phyloP scores from a whole-genome alignment of 75 land plant genomes.

The Selaginella tamariscina region DNA sequence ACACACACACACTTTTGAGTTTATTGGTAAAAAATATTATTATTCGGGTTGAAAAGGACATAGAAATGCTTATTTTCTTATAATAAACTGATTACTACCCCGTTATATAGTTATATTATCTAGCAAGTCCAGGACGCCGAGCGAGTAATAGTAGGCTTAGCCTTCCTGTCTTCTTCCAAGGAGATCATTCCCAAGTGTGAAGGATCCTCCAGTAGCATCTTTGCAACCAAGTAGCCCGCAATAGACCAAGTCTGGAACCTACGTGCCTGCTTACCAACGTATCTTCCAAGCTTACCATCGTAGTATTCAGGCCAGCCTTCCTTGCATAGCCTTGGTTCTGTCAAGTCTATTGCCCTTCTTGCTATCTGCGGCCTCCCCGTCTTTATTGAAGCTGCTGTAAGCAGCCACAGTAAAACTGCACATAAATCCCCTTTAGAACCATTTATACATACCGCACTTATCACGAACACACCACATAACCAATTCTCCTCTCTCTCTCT shows the following conservation, averaged over 20 bases:
- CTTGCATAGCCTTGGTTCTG: slow-evolving; percentile 29
- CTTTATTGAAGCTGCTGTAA: slow-evolving; percentile 48
- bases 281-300: too few species aligned
- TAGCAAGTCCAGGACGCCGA: slow-evolving; percentile 35
- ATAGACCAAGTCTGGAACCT: slow-evolving; percentile 31
- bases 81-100: too few species aligned
- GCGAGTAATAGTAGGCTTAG: slow-evolving; percentile 30
- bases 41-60: too few species aligned
- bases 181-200: slow-evolving; percentile 32
- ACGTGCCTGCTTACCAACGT: slow-evolving; percentile 24
- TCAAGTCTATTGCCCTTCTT: slow-evolving; percentile 34
- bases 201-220: slow-evolving; percentile 29
- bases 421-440: too few species aligned
- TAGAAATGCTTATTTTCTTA: too few species aligned
- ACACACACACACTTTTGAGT: too few species aligned
- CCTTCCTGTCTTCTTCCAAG: slow-evolving; percentile 30
- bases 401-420: slow-evolving; percentile 46
- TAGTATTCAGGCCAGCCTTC: too few species aligned
- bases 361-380: slow-evolving; percentile 54
- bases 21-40: too few species aligned
- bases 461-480: too few species aligned
- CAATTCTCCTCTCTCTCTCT: too few species aligned
- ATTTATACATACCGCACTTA: too few species aligned
- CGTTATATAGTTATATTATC: too few species aligned
- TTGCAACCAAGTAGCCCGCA: slow-evolving; percentile 30